Evolutionary conservation across 805 yeast genomes (phyloP).

Genomic region (Ogataea populi-albae): DNA sequence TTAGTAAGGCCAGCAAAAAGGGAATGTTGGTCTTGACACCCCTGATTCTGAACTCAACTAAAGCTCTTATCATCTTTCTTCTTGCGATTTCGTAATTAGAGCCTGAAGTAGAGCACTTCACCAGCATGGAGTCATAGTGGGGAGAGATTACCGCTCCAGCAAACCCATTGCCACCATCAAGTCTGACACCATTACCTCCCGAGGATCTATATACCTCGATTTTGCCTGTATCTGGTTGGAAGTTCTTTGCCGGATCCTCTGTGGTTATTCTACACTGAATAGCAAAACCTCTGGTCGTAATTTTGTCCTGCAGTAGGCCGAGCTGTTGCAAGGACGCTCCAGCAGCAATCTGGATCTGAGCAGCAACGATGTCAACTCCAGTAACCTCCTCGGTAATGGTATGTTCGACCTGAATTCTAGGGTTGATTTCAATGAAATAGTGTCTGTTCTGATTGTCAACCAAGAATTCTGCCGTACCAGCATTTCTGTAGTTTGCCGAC

Average conservation of each 20-base stretch:
- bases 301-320: slow-evolving; percentile 90
- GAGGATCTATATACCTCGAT: slow-evolving; percentile 97
- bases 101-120: slow-evolving; percentile 96
- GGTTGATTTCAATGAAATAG: slow-evolving; percentile 96
- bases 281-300: slow-evolving; percentile 95
- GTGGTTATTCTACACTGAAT: slow-evolving; percentile 99
- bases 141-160: slow-evolving; percentile 97
- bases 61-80: slow-evolving; percentile 94
- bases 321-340: slow-evolving; percentile 92
- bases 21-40: slow-evolving; percentile 99
- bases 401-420: slow-evolving; percentile 97
- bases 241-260: slow-evolving; percentile 93
- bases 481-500: slow-evolving; percentile 87
- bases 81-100: slow-evolving; percentile 95
- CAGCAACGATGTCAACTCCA: slow-evolving; percentile 96
- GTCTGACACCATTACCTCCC: slow-evolving; percentile 98
- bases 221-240: slow-evolving; percentile 98
- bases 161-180: slow-evolving; percentile 98
- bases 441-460: slow-evolving; percentile 93
- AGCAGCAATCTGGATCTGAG: slow-evolving; percentile 98
- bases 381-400: slow-evolving; percentile 98
- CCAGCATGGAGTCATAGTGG: slow-evolving; percentile 97
- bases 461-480: slow-evolving; percentile 97
- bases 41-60: slow-evolving; percentile 96
- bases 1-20: slow-evolving; percentile 84